A percentile compares a stretch with the other conserved stretches of the same genome.
phyloP scores from a whole-genome alignment of 495 filamentous ascomycete species.

The Penicillium salamii region DNA sequence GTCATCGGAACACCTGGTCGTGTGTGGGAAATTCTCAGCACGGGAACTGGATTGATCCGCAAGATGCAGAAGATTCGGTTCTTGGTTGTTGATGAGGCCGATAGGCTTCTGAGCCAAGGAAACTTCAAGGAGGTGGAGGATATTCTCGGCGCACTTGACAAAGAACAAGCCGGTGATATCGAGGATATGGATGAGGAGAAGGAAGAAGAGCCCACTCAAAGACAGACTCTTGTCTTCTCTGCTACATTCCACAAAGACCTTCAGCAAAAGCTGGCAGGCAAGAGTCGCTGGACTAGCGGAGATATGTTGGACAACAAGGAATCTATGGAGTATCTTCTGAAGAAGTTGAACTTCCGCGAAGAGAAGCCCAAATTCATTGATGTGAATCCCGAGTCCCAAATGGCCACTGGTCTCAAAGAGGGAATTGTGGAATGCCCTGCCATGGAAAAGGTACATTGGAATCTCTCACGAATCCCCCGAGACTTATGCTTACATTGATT shows the following conservation, averaged over 20 bases:
- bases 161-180: slow-evolving; percentile 37
- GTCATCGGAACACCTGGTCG: slow-evolving; percentile 89
- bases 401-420: slow-evolving; percentile 83
- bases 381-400: slow-evolving; percentile 79
- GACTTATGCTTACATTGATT: too few species aligned
- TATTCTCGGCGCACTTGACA: slow-evolving; percentile 73
- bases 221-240: slow-evolving; percentile 91
- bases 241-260: slow-evolving; percentile 90
- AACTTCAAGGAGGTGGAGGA: slow-evolving; percentile 93
- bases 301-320: slow-evolving; percentile 68
- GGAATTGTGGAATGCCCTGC: slow-evolving; percentile 87
- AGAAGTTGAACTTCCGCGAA: slow-evolving; percentile 83
- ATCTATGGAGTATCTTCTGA: slow-evolving; percentile 88
- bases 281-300: slow-evolving; percentile 50
- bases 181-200: slow-evolving; percentile 37
- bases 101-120: slow-evolving; percentile 86
- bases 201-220: slow-evolving; percentile 13
- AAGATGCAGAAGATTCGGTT: slow-evolving; percentile 72
- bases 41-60: slow-evolving; percentile 54
- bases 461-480: too few species aligned
- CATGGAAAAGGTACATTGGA: slow-evolving; percentile 78
- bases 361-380: slow-evolving; percentile 87
- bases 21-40: slow-evolving; percentile 88
- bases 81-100: slow-evolving; percentile 91
- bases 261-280: slow-evolving; percentile 85